phyloP scores from a whole-genome alignment of 331 rosid genomes.

The Malus hybrid region DNA sequence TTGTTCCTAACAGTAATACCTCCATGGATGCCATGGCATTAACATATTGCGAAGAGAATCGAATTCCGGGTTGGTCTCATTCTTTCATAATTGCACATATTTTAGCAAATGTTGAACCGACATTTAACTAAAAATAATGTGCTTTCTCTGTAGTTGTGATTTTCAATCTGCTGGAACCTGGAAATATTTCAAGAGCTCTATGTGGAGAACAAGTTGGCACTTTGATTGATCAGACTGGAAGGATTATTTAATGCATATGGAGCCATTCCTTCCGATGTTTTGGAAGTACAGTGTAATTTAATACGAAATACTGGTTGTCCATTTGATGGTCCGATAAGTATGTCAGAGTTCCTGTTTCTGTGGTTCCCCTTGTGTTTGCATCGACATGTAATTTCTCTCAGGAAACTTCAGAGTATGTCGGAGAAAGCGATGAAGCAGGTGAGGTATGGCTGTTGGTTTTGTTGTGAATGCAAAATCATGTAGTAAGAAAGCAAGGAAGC shows the following conservation, averaged over 20 bases:
- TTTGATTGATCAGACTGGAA: constrained; percentile 75
- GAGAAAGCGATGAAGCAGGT: background rate
- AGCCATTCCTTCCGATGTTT: background rate
- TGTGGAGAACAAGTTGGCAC: constrained; percentile 96
- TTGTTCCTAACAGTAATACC: constrained; percentile 58
- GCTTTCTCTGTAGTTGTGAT: constrained; percentile 55
- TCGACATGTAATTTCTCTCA: background rate
- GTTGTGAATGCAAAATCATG: no score
- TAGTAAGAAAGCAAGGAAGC: background rate
- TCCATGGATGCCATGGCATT: constrained; percentile 67
- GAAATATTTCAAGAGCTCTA: constrained; percentile 83
- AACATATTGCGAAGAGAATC: constrained; percentile 74
- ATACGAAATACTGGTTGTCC: background rate
- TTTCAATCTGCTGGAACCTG: constrained; percentile 82
- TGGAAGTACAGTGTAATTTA: background rate
- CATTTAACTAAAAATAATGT: background rate
- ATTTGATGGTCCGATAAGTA: background rate
- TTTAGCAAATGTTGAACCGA: background rate
- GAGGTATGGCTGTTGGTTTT: background rate
- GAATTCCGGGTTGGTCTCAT: constrained; percentile 65
- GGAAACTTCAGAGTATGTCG: background rate
- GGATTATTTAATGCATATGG: constrained; percentile 27
- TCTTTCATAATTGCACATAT: background rate
- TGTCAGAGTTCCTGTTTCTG: background rate
- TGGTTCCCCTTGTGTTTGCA: background rate